Conservation (phyloP, 805 yeast genomes). For the Torulaspora indica region DNA sequence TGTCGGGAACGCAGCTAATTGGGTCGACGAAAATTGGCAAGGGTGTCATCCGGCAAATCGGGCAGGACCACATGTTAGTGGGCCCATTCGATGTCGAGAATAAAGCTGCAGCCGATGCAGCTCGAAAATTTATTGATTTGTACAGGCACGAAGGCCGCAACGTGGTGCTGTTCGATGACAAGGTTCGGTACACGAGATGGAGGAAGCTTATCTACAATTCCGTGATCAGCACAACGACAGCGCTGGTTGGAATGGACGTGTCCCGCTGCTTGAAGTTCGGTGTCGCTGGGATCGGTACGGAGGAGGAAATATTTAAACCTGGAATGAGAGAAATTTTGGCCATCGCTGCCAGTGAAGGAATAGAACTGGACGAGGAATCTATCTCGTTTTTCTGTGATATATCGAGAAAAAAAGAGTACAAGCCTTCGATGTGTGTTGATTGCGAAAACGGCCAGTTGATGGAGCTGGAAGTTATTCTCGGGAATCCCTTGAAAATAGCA, state of each 20-base stretch:
- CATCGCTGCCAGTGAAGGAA: conserved; percentile 60
- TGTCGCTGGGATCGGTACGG: conserved; percentile 36
- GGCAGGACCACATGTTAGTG: conserved; percentile 46
- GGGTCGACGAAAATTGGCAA: conserved; percentile 50
- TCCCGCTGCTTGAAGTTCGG: conserved; percentile 47
- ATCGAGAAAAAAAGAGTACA: conserved; percentile 49
- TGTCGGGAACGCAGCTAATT: conserved; percentile 62
- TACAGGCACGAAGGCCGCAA: conserved; percentile 44
- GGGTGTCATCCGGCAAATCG: conserved; percentile 48
- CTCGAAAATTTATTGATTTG: conserved; percentile 39
- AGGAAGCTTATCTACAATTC: conserved; percentile 63
- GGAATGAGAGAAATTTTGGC: conserved; percentile 60
- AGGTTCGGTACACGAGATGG: conserved; percentile 53
- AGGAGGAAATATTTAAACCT: conserved; percentile 39
- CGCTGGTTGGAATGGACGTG: conserved; percentile 52
- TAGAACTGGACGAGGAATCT: conserved; percentile 44
- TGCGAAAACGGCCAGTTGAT: conserved; percentile 55
- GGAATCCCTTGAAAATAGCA: conserved; percentile 56
- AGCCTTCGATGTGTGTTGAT: conserved; percentile 71
- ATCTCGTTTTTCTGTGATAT: conserved; percentile 48
- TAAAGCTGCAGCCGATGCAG: conserved; percentile 32
- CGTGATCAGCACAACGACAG: conserved; percentile 55
- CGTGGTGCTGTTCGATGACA: conserved; percentile 38
- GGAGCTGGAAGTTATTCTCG: conserved; percentile 66
- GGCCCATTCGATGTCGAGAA: conserved; percentile 47